Evolutionary conservation across 306 rosid genomes (phyloP), one percentile per base, ranked within the genome.

Genomic region (Quercus robur): DNA sequence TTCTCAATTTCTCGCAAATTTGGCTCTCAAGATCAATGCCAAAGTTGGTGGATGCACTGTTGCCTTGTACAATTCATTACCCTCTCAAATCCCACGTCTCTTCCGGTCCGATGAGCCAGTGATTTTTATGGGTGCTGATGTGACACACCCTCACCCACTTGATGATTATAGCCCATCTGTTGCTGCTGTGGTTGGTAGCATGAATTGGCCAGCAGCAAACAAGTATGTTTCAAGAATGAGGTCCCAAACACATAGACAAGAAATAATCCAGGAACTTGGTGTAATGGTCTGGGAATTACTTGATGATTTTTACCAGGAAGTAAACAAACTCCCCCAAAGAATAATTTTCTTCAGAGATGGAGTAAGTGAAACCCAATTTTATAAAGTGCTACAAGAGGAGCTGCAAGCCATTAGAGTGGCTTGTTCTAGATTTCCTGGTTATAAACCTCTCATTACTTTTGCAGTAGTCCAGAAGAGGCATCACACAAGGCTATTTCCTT

Each of bases 141-240:
- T 96, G 14, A 96, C 99, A 30, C 99, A 93, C 83, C 99, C 98
- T 41, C 99, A 96, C 76, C 99, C 99, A 19, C 94, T 96, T n/a
- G 99, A 96, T 76, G 99, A 96, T 77, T 87, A 79, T 15, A 96
- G 99, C 82, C 99, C 99, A 55, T 96, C 99, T 15, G 91, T 96
- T 41, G 98, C 98, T 21, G 99, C 99, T 68, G 99, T 96, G 58
- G 99, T 96, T 78, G 93, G 97, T 10, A 96, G 99, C 91, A 89
- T 93, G 97, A 96, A 96, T 57, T 96, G 99, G 99, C 99, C 99
- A 9, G 89, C 97, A 59, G 98, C 99, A 35, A 96, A 93, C 90
- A 96, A 91, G 84, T 96, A 96, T 10, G 88, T 88, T 30, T 96
- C 99, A 18, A 89, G 98, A 87, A 96, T 96, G 93, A 87, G 98